These are phyloP conservation scores for Dorcoceras hygrometricum DNA, from an alignment of 257 asterid genomes.

Conservation along the genomic window DNA sequence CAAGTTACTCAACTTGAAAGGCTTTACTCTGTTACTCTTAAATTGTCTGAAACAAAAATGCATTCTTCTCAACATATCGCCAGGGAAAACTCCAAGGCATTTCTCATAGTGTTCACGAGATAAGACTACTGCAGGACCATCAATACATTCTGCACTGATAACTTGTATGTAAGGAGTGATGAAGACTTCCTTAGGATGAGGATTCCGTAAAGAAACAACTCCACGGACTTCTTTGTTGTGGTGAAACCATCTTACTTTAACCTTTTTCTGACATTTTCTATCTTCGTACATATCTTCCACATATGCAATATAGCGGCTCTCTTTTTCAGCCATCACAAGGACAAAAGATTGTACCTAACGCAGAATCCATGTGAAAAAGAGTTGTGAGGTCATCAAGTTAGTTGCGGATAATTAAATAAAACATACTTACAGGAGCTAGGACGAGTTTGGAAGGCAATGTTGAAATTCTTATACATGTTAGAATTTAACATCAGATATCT, in stretches of 20 bases:
- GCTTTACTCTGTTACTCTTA: slow-evolving; percentile 73
- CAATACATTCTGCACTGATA: slow-evolving; percentile 95
- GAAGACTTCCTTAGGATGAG: slow-evolving; percentile 90
- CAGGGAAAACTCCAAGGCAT: slow-evolving; percentile 74
- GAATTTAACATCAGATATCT: background rate
- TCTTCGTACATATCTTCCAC: slow-evolving; percentile 99
- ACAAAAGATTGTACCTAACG: slow-evolving; percentile 72
- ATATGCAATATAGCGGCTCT: slow-evolving; percentile 78
- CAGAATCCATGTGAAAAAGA: background rate
- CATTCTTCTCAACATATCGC: slow-evolving; percentile 61
- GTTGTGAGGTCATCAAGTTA: background rate
- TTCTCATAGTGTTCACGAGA: slow-evolving; percentile 84
- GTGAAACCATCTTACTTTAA: slow-evolving; percentile 98
- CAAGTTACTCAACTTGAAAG: slow-evolving; percentile 74
- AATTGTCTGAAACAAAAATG: slow-evolving; percentile 88
- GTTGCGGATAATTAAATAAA: background rate
- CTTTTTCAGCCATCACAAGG: slow-evolving; percentile 95
- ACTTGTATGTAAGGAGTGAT: slow-evolving; percentile 85
- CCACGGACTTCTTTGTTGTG: slow-evolving; percentile 81
- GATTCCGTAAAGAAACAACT: slow-evolving; percentile 51
- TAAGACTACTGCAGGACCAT: slow-evolving; percentile 88
- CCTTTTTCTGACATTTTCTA: slow-evolving; percentile 84
- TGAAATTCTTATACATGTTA: background rate
- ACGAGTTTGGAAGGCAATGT: background rate
- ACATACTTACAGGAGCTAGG: background rate